Percentiles rank a stretch among this genome's conserved stretches.
These are phyloP conservation scores for Rhodosporidiobolus sp. DNA, from an alignment of 768 basidiomycete species.

Conservation along the genomic window DNA sequence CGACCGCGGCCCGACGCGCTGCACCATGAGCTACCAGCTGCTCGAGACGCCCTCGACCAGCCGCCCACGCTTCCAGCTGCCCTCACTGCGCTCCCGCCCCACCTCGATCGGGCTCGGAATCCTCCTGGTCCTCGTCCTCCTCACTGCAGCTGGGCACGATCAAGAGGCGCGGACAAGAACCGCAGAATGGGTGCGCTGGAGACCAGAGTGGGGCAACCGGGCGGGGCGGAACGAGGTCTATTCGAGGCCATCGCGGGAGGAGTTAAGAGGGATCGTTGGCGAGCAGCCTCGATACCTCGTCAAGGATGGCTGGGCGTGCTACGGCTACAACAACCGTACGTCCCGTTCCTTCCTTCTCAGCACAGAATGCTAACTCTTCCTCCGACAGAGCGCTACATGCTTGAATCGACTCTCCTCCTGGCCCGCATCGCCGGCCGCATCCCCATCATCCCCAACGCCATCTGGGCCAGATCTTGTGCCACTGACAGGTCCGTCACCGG, in stretches of 20 bases:
- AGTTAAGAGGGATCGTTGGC: neutral
- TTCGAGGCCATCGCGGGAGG: neutral
- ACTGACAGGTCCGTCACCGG: neutral
- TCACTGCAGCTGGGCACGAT: neutral
- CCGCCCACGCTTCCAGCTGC: neutral
- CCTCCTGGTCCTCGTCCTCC: neutral
- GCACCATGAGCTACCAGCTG: conserved; percentile 2
- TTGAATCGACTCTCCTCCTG: conserved; percentile 8
- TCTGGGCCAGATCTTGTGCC: conserved; percentile 3
- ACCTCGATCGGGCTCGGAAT: neutral
- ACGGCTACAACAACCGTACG: conserved; percentile 1
- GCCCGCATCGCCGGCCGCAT: neutral
- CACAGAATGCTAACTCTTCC: fast-evolving
- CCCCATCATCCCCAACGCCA: conserved; percentile 2
- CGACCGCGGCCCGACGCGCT: too few species aligned
- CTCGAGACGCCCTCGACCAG: neutral
- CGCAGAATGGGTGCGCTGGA: neutral
- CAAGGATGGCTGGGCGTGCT: conserved; percentile 4
- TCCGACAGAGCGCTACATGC: neutral
- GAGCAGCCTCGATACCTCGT: neutral
- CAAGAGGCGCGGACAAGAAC: neutral
- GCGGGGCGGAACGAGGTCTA: neutral
- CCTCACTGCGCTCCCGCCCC: neutral
- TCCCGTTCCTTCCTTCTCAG: too few species aligned
- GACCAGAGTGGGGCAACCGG: neutral